Base-by-base conservation (phyloP, 176 grass and related monocot species). In the Avena atlantica region DNA sequence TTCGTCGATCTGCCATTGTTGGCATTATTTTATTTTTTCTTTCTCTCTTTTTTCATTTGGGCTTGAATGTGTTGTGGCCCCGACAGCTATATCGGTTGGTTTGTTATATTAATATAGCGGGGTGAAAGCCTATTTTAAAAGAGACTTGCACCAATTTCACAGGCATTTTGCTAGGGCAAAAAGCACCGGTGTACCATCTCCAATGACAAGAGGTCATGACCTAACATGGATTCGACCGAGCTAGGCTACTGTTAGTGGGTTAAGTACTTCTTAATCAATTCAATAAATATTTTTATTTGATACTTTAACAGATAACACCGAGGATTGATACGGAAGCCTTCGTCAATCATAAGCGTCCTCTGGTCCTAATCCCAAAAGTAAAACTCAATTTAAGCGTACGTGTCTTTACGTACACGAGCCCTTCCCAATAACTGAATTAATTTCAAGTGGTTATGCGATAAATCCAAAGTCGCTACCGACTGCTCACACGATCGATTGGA, bases 401-500 rank as follows among this genome's bases (percentile, higher is more conserved):
- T 37, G 48, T 77, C 12, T 52, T 23, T 17, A 2, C 31, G 31
- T 34, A 34, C 24, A 21, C 13, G 62, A 65, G 62, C 40, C 40
- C 44, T 7, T 42, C 80, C 66, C 48, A 65, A 86, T 80, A 0
- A 16, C 7, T 14, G 71, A 3, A 49, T 25, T 84, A 68, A 84
- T 70, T 57, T 48, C 27, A 59, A 91, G 86, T 88, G 50, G 89
- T 81, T 88, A 84, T 42, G 40, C 5, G 52, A 17, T 55, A 55
- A 55, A 81, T 81, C 76, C 69, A 53, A 36, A 69, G 24, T 69
- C 25, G 25, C 48, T 40, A 37, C 48, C 70, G 59, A 85, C 84
- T 84, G 52, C 42, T 76, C 69, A 81, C 85, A 51, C 60, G 76
- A 88, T 85, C 76, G 55, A 82, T 61, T 23, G n/a, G n/a, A 80